Base-by-base conservation (phyloP, 2,329 filamentous ascomycete species). In the Neodidymelliopsis sp. region DNA sequence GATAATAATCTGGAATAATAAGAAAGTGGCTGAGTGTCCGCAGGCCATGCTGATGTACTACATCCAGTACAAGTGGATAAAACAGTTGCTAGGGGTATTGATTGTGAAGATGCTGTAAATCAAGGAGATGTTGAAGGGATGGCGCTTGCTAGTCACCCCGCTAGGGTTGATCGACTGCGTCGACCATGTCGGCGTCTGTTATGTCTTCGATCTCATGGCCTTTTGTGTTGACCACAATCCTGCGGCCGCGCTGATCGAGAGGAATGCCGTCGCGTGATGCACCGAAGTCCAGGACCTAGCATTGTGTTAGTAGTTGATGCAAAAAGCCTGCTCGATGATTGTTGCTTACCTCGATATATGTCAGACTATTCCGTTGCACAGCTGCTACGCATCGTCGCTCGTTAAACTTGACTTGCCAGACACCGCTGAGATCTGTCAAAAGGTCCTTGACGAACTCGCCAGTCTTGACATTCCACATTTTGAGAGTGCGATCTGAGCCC, bases 371-470 rank as follows among this genome's bases (percentile, higher is more conserved):
- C 46, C 94, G 84, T 78, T 99, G 94, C 47, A 99, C 94, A 33
- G 94, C 94, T 51, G 94, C 94, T 48, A 99, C 94, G 71, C 94
- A 99, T 71, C 93, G 84, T 60, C 94, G 83, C 69, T 95, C 91
- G 66, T 99, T 92, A 75, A 99, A 99, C 66, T 94, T 94, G 65
- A 99, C 94, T 77, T 99, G 94, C 94, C 94, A 99, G 6, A 99
- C 94, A n/a, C 93, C 92, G 60, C 88, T 93, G 25, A 99, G 81
- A 66, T 97, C 92, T 11, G 91, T 96, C 65, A 99, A 80, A 30
- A 99, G 82, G 73, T 99, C 93, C 60, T 93, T 89, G 41, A 96
- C 86, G 70, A 91, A 97, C 64, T 97, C 89, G 37, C 94, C 94
- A 2, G 88, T 96, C 64, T 86, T 85, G 38, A 97, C 89, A 67